Base-by-base conservation (phyloP, 73 alveolate species). In the Durusdinium trenchii region DNA sequence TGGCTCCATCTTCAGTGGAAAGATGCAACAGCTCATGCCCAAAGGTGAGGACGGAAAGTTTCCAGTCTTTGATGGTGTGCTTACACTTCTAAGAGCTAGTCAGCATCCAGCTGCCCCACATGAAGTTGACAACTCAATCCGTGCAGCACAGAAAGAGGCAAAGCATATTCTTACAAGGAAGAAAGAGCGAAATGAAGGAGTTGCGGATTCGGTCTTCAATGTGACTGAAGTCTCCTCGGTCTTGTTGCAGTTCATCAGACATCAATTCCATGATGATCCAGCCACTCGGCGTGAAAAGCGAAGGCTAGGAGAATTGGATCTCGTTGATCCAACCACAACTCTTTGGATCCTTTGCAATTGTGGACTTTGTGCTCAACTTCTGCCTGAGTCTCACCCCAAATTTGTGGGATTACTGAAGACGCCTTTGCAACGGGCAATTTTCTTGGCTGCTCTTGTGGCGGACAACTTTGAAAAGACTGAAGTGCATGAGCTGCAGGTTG, bases 81-180 rank as follows among this genome's bases (percentile, higher is more conserved):
- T 89, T 46, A 89, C 96, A 7, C 86, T 89, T 38, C 38, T 89
- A 43, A 61, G 96, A 89, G 96, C 96, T 51, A 89, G 96, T 50
- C 96, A 89, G 40, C 96, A 89, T 73, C 96, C 96, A 12, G 96
- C 86, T 64, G 96, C 96, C 30, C 96, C 96, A 43, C 96, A 89
- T 32, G 96, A 89, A 45, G 96, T 89, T 38, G 96, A 89, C 40
- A 89, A 73, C 51, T 89, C 96, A 40, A 89, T 89, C 73, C 81
- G 82, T 52, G 96, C 96, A 30, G 47, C 85, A 20, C 96, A 89
- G 32, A 89, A 89, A 50, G 96, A 89, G 43, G 96, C 96, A 30
- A 89, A 89, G 69, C 96, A 89, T 69, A 89, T 89, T 30, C 51
- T 89, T 42, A 89, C 96, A 0, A 35, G 71, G 52, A 71, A 73